Base-by-base conservation (phyloP, 805 yeast genomes). In the Yarrowia divulgata region DNA sequence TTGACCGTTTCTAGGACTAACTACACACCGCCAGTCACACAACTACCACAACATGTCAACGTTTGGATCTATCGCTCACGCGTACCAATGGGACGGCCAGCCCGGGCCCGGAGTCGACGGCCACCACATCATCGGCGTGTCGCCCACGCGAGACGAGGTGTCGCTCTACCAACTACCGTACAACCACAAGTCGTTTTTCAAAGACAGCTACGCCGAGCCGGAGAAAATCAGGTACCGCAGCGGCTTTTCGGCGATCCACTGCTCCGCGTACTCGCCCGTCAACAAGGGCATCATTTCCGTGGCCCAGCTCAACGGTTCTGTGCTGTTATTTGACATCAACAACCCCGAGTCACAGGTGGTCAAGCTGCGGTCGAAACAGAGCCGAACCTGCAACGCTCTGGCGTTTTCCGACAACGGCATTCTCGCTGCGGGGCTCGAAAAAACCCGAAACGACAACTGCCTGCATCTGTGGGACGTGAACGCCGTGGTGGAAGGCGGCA, bases 61-160 rank as follows among this genome's bases (percentile, higher is more conserved):
- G 89, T 82, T 88, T 50, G 90, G 90, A 6, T 82, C 85, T 45
- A 84, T 88, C 12, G 79, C 82, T n/a, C 81, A 88, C 69, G 88
- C 90, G 9, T 75, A 77, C 64, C 83, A 83, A 54, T 88, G 93
- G 93, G 87, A 86, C 69, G 73, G 37, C 8, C 57, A 48, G 1
- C 39, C 54, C 8, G 57, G 57, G 1, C 37, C 57, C 3, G 68
- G 74, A n/a, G 86, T 83, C 8, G 78, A 78, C 54, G 84, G 82
- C 54, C 90, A 88, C 74, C 84, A 83, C 63, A 88, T 86, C 73
- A 77, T 90, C 13, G 88, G 90, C 0, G 88, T 89, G 8, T 89
- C 87, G 72, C 95, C 97, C 1, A 83, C 90, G 37, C 88, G 96
- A 2, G 97, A 93, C 75, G 94, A 90, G 73, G 88, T 91, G 1